Percentiles rank a stretch among this genome's conserved stretches.
Evolutionary conservation across 139 green algal genomes (phyloP).

Genomic region (Micractinium sp.): DNA sequence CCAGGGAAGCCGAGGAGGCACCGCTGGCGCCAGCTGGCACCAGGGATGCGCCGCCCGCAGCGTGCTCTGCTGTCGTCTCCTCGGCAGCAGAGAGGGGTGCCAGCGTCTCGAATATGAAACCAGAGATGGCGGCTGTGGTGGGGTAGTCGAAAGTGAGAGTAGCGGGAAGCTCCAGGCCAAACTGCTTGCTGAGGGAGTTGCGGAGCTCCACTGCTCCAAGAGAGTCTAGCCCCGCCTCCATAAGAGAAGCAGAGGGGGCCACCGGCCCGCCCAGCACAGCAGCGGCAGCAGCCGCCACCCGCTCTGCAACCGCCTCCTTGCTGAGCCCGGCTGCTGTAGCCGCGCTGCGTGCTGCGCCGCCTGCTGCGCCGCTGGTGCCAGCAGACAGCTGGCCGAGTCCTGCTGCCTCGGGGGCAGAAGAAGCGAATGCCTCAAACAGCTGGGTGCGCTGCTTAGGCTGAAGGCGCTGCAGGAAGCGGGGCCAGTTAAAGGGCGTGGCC

Average conservation of each 20-base stretch:
- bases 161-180: conserved; percentile 64
- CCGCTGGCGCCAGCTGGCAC: background rate
- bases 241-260: conserved; percentile 51
- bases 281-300: conserved; percentile 25
- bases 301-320: conserved; percentile 36
- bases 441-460: conserved; percentile 26
- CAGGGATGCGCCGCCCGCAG: background rate
- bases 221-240: conserved; percentile 70
- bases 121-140: conserved; percentile 50
- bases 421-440: conserved; percentile 44
- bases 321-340: background rate
- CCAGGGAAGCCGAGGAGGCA: background rate
- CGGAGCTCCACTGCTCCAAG: conserved; percentile 86
- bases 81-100: background rate
- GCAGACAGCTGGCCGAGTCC: background rate
- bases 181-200: conserved; percentile 69
- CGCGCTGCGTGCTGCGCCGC: background rate
- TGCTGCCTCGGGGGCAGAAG: background rate
- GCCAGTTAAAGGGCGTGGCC: conserved; percentile 73
- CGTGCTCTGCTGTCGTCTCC: background rate
- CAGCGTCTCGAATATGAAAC: conserved; percentile 45
- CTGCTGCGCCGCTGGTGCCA: background rate
- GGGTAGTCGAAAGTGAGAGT: conserved; percentile 83
- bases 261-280: conserved; percentile 38
- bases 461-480: conserved; percentile 60